Conservation (phyloP, 1,284 basidiomycete species). For the Erythrobasidium hasegawianum region DNA sequence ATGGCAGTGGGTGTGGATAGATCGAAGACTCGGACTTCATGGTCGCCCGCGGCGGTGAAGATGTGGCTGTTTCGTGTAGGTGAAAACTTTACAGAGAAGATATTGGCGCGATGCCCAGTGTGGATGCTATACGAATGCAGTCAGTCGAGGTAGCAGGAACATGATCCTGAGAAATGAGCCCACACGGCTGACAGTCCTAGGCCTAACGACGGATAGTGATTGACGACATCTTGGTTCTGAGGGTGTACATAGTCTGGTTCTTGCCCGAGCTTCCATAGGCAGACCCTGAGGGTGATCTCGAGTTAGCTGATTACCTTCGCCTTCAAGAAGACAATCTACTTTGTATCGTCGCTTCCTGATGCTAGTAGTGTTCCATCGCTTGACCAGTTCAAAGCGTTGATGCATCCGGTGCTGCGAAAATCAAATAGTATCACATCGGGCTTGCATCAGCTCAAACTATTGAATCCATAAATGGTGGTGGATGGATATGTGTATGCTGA, state of each 20-base stretch:
- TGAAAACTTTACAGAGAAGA: conserved; percentile 80
- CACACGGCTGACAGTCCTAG: conserved; percentile 30
- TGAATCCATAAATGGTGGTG: no score
- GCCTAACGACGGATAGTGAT: conserved; percentile 23
- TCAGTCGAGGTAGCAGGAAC: no score
- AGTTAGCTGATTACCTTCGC: conserved; percentile 25
- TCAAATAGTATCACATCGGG: no score
- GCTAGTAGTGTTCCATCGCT: conserved; percentile 35
- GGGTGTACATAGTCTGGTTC: neutral
- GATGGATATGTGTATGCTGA: conserved; percentile 3
- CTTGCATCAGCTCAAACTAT: neutral
- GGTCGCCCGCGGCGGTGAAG: conserved; percentile 54
- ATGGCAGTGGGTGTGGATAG: conserved; percentile 46
- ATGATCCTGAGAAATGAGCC: neutral
- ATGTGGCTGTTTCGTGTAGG: conserved; percentile 53
- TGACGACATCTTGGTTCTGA: conserved; percentile 22
- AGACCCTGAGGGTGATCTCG: conserved; percentile 41
- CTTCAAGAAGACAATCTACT: conserved; percentile 34
- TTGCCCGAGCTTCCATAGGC: conserved; percentile 42
- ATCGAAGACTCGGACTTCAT: conserved; percentile 76
- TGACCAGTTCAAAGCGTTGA: conserved; percentile 42
- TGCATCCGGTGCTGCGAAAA: conserved; percentile 32
- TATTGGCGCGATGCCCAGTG: conserved; percentile 79
- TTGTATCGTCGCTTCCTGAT: conserved; percentile 42
- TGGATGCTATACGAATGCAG: conserved; percentile 22